Conservation (phyloP, 441 rosid genomes). For the Populus hybrid region DNA sequence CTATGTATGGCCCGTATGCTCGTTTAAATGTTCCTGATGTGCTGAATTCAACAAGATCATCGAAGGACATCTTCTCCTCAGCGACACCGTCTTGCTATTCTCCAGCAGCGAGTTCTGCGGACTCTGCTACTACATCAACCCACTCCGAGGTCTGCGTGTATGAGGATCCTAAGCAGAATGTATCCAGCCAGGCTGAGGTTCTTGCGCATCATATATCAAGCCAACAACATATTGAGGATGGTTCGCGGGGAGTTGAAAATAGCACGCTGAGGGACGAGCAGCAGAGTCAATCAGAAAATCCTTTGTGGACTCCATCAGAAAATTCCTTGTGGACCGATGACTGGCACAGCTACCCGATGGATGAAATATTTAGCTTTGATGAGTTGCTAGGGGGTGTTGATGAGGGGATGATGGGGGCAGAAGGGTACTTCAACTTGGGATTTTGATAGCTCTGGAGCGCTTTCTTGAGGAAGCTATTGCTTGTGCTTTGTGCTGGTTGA, state of each 20-base stretch:
- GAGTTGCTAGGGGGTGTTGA: constrained; percentile 42
- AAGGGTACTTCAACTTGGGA: background rate
- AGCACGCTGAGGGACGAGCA: background rate
- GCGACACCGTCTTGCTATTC: constrained; percentile 22
- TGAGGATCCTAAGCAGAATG: constrained; percentile 20
- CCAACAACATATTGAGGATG: background rate
- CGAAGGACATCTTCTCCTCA: constrained; percentile 15
- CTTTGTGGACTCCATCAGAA: background rate
- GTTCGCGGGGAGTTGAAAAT: background rate
- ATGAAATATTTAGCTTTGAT: constrained; percentile 55
- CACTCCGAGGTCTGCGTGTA: constrained; percentile 44
- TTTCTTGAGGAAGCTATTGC: background rate
- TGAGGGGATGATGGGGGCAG: background rate
- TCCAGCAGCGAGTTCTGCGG: constrained; percentile 25
- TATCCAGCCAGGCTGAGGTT: constrained; percentile 5
- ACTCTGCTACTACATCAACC: constrained; percentile 30
- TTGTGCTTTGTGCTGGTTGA: background rate
- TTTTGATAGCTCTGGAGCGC: background rate
- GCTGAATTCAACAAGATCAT: background rate
- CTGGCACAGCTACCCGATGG: constrained; percentile 24
- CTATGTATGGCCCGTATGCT: constrained; percentile 61
- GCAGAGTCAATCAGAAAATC: background rate
- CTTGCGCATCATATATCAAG: background rate
- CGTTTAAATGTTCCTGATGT: constrained; percentile 48
- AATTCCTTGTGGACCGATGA: constrained; percentile 2